Evolutionary conservation across 1,284 basidiomycete species (phyloP).

Genomic region (Xanthoconium separans): DNA sequence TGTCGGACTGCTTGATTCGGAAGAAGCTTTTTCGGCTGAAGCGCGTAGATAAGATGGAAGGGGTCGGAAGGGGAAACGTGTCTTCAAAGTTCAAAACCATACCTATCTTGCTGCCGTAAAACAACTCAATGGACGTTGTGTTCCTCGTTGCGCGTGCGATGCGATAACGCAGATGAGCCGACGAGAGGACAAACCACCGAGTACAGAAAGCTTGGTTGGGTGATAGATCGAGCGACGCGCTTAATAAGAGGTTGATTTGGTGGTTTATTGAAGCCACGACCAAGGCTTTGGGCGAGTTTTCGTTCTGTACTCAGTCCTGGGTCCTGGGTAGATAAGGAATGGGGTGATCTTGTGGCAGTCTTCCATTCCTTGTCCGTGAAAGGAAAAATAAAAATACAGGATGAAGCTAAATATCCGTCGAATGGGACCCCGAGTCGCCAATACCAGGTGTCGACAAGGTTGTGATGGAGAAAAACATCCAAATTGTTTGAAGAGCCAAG

Average conservation of each 20-base stretch:
- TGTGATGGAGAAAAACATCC: neutral
- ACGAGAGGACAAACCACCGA: neutral
- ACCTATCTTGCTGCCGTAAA: constrained; percentile 16
- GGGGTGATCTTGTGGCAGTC: neutral
- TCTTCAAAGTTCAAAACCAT: neutral
- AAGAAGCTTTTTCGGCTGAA: neutral
- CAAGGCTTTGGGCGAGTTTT: neutral
- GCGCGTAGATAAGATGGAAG: constrained; percentile 15
- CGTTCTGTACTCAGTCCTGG: neutral
- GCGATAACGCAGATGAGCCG: constrained; percentile 11
- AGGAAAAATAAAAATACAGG: neutral
- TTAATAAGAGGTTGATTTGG: neutral
- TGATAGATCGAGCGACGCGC: constrained; percentile 6
- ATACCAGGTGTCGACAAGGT: no score
- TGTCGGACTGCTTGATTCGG: neutral
- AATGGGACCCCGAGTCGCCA: neutral
- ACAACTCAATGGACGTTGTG: neutral
- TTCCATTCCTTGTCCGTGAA: neutral
- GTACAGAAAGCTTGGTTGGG: no score
- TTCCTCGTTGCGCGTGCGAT: neutral
- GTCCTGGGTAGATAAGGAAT: constrained; percentile 13
- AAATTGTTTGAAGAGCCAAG: neutral
- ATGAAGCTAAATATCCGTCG: no score
- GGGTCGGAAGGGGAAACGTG: constrained; percentile 14
- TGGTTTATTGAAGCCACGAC: neutral